These are phyloP conservation scores for Pseudonectria foliicola DNA, from an alignment of 2,329 filamentous ascomycete species.

Conservation along the genomic window DNA sequence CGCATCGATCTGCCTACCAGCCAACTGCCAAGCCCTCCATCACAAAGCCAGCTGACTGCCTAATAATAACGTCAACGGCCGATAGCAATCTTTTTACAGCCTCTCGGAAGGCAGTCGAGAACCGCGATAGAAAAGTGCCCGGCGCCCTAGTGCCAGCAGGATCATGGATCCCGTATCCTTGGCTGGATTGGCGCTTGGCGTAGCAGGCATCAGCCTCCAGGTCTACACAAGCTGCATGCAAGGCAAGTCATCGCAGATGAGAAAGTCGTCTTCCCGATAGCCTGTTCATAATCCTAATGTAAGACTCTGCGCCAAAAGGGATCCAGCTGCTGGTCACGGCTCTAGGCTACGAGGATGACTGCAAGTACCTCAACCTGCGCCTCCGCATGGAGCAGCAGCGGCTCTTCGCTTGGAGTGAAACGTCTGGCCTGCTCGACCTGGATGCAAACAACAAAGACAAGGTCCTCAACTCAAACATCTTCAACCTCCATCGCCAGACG, in stretches of 20 bases:
- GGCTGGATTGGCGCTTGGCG: slow-evolving; percentile 35
- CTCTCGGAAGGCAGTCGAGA: too few species aligned
- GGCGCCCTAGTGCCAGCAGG: slow-evolving; percentile 1
- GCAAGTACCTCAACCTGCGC: slow-evolving; percentile 40
- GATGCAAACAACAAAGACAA: slow-evolving; percentile 33
- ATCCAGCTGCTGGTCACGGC: slow-evolving; percentile 43
- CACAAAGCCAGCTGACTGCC: too few species aligned
- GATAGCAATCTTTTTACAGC: too few species aligned
- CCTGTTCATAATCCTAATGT: slow-evolving; percentile 4
- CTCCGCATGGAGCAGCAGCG: slow-evolving; percentile 44
- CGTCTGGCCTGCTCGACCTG: slow-evolving; percentile 39
- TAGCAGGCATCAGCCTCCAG: slow-evolving; percentile 38
- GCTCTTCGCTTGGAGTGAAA: slow-evolving; percentile 43
- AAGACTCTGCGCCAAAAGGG: slow-evolving; percentile 18
- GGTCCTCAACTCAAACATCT: slow-evolving; percentile 39
- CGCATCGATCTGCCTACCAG: too few species aligned
- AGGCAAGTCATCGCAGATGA: slow-evolving; percentile 21
- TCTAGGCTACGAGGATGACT: slow-evolving; percentile 40
- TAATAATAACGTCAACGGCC: too few species aligned
- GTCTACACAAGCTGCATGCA: slow-evolving; percentile 41
- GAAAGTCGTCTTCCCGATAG: background rate
- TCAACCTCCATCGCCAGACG: slow-evolving; percentile 40
- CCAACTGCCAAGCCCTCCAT: too few species aligned
- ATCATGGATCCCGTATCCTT: slow-evolving; percentile 37
- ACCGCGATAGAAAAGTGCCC: too few species aligned